Evolutionary conservation across 352 stramenopile genomes (phyloP).

Genomic region (Phytophthora cryptogea): DNA sequence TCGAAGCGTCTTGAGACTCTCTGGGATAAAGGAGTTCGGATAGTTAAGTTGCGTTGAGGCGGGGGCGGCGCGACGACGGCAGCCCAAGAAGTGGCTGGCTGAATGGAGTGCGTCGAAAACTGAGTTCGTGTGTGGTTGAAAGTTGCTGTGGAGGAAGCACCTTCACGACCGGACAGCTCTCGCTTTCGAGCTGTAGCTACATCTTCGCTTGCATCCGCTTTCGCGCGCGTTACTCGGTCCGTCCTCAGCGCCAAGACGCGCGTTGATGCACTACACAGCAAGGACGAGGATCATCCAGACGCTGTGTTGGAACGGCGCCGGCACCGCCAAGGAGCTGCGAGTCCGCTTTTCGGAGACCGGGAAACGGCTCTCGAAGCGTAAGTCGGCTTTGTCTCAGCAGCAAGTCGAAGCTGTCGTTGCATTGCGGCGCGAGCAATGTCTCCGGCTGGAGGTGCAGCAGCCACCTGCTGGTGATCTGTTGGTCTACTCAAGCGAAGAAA

Average conservation of each 20-base stretch:
- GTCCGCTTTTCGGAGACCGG: not conserved
- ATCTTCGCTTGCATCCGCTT: not conserved
- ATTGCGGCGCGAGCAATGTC: constrained; percentile 23
- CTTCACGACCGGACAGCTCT: not conserved
- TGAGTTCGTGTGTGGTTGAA: constrained; percentile 1
- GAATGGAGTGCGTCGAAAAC: constrained; percentile 2
- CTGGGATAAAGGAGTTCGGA: not conserved
- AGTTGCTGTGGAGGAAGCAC: not conserved
- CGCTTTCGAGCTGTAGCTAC: not conserved
- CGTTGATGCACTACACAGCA: constrained; percentile 24
- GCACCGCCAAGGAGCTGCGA: constrained; percentile 9
- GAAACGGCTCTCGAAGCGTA: constrained; percentile 16
- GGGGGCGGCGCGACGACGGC: not conserved
- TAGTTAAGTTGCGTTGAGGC: constrained; percentile 4
- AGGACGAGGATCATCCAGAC: constrained; percentile 24
- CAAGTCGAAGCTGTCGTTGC: constrained; percentile 27
- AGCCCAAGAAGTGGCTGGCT: constrained; percentile 12
- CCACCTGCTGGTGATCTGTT: constrained; percentile 18
- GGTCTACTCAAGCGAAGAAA: constrained; percentile 3
- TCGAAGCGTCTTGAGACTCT: constrained; percentile 1
- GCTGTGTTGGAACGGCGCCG: constrained; percentile 21
- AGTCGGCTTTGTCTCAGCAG: constrained; percentile 32
- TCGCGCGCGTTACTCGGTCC: not conserved
- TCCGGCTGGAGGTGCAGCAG: constrained; percentile 26
- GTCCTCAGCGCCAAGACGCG: constrained; percentile 2